Base-by-base conservation (phyloP, 2,329 filamentous ascomycete species). In the Emydomyces testavorans region DNA sequence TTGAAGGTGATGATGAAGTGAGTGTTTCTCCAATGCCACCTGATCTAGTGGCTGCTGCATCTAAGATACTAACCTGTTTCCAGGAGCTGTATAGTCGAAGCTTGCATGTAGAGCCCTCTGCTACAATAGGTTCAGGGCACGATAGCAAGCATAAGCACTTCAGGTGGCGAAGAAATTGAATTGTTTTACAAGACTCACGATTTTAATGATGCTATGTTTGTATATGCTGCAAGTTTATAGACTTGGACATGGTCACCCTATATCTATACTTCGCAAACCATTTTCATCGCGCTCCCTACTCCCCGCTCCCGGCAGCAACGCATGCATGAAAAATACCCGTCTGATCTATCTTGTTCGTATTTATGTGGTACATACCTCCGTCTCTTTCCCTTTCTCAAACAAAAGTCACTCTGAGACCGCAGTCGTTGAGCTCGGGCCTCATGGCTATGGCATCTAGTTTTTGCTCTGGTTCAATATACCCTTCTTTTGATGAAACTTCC, bases 1-100 rank as follows among this genome's bases (percentile, higher is more conserved):
- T 95, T 68, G 74, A 80, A 37, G 83, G 80, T 48, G 88, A 94
- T 66, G 87, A 94, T 57, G 90, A 95, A 71, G 89, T 94, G 67
- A 69, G 82, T 51, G 5, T 43, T 11, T 26, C 18, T 28, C n/a
- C 21, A 11, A 18, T 15, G 13, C 18, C 15, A 28, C 2, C 18
- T 29, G 8, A 16, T 16, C 16, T 4, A 15, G 16, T 15, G 41
- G 23, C 10, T 29, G 6, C 4, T 16, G 36, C 21, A 10, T 8
- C 18, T 7, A 44, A n/a, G 28, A 48, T 29, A 26, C 48, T 54
- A 37, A 53, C 43, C 23, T 39, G 16, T 23, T 43, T 26, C 15
- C 52, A 80, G 77, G 75, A 77, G 50, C 66, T 80, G 29, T 79
- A 77, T 60, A 71, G 75, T 38, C 74, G 76, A 53, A 80, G 76